phyloP scores from a whole-genome alignment of 129 eudicot species.

The Lactuca saligna region DNA sequence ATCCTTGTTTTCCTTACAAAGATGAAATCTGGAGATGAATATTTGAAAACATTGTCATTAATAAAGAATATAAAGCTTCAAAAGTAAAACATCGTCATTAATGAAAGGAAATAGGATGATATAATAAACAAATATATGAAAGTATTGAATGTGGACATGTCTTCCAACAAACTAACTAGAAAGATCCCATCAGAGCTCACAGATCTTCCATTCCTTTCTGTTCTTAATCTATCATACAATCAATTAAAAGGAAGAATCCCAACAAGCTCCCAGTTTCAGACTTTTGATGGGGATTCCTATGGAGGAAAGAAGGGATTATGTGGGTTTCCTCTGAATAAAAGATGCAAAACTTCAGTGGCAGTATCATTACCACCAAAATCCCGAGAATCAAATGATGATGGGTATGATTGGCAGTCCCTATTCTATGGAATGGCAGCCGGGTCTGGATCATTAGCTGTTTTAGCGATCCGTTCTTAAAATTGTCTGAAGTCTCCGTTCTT shows the following conservation, averaged over 20 bases:
- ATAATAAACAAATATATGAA: no score
- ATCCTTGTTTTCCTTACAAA: no score
- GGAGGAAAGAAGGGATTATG: no score
- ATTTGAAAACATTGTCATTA: no score
- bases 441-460: conserved; percentile 41
- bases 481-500: conserved; percentile 9
- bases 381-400: neutral
- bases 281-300: no score
- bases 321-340: no score
- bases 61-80: no score
- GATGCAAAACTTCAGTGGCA: neutral
- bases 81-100: no score
- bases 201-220: conserved; percentile 55
- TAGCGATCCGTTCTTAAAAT: conserved; percentile 37
- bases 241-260: conserved; percentile 41
- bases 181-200: conserved; percentile 44
- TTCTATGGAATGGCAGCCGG: no score
- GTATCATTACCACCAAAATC: conserved; percentile 13
- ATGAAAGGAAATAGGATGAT: no score
- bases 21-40: no score
- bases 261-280: no score
- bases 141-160: neutral
- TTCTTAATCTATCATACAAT: conserved; percentile 63
- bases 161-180: conserved; percentile 56
- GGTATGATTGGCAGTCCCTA: conserved; percentile 52